Percentiles rank a stretch among this genome's conserved stretches.
These are phyloP conservation scores for Globisporangium barbulae DNA, from an alignment of 352 stramenopile genomes.

Conservation along the genomic window DNA sequence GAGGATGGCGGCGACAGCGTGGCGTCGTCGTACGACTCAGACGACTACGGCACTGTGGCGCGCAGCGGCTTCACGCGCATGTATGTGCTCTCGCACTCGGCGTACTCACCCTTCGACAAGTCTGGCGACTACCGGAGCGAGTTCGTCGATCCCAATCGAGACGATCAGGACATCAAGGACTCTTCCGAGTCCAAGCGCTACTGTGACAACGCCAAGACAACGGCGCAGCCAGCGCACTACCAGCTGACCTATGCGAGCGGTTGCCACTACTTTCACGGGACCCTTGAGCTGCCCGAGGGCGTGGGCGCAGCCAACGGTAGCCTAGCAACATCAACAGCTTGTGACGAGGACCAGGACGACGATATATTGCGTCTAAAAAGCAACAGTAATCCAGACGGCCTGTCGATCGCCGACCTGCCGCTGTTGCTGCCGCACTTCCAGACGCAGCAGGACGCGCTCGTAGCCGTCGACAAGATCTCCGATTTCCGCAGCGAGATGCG, in stretches of 20 bases:
- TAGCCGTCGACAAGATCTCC: constrained; percentile 33
- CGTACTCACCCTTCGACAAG: constrained; percentile 25
- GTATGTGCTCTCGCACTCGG: constrained; percentile 49
- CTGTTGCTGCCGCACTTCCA: constrained; percentile 55
- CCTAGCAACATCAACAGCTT: background rate
- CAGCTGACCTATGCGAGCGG: constrained; percentile 58
- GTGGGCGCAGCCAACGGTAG: constrained; percentile 10
- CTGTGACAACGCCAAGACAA: background rate
- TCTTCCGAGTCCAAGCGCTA: constrained; percentile 17
- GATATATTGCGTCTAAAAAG: constrained; percentile 14
- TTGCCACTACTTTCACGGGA: constrained; percentile 54
- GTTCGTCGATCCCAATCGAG: background rate
- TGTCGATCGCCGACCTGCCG: constrained; percentile 36
- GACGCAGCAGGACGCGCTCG: constrained; percentile 40
- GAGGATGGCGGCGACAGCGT: constrained; percentile 10
- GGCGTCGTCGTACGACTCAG: constrained; percentile 51
- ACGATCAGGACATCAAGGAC: constrained; percentile 5
- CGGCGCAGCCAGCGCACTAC: constrained; percentile 14
- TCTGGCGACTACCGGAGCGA: constrained; percentile 24
- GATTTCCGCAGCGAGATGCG: constrained; percentile 44
- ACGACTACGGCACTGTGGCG: constrained; percentile 46
- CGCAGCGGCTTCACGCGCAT: constrained; percentile 59
- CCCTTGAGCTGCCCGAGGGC: constrained; percentile 34
- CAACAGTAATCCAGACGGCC: constrained; percentile 6
- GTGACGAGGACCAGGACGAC: background rate